A percentile compares a stretch with the other conserved stretches of the same genome.
These are phyloP conservation scores for Penicillium sp. DNA, from an alignment of 2,329 filamentous ascomycete genomes.

Conservation along the genomic window DNA sequence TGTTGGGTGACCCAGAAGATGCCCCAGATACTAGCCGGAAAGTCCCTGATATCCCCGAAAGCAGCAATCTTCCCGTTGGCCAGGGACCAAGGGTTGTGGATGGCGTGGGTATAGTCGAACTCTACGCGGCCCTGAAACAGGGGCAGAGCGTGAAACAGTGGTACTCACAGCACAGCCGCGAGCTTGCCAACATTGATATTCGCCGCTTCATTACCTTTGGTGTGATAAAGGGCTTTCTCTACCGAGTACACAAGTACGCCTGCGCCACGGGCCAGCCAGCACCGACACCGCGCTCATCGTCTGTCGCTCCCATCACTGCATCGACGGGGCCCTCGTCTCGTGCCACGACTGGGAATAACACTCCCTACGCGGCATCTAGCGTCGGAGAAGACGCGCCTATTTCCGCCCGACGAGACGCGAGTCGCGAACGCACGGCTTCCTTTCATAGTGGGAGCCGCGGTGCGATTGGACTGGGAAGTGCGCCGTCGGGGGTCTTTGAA, in stretches of 20 bases:
- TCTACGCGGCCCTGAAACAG: constrained; percentile 83
- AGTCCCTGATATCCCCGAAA: constrained; percentile 16
- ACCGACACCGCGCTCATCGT: constrained; percentile 27
- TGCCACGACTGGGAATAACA: constrained; percentile 35
- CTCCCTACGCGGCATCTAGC: constrained; percentile 30
- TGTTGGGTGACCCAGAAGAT: constrained; percentile 37
- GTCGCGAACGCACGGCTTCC: constrained; percentile 28
- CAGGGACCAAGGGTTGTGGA: constrained; percentile 36
- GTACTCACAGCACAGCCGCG: constrained; percentile 73
- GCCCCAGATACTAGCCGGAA: constrained; percentile 19
- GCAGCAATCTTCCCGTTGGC: constrained; percentile 8
- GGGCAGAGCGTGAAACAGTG: constrained; percentile 85
- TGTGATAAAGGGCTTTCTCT: constrained; percentile 90
- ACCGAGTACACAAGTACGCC: constrained; percentile 89
- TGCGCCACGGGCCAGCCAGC: constrained; percentile 51
- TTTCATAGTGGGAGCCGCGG: constrained; percentile 31
- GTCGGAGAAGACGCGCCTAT: constrained; percentile 23
- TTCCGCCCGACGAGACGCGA: constrained; percentile 20
- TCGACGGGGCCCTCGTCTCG: constrained; percentile 33
- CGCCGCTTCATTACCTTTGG: constrained; percentile 93
- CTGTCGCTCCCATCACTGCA: constrained; percentile 15
- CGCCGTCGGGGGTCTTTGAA: constrained; percentile 25
- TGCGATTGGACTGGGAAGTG: constrained; percentile 13
- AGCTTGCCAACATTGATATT: constrained; percentile 78
- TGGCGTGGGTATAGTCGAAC: constrained; percentile 64